These are phyloP conservation scores for Aspergillus diversus DNA, from an alignment of 495 filamentous ascomycete species.

Conservation along the genomic window DNA sequence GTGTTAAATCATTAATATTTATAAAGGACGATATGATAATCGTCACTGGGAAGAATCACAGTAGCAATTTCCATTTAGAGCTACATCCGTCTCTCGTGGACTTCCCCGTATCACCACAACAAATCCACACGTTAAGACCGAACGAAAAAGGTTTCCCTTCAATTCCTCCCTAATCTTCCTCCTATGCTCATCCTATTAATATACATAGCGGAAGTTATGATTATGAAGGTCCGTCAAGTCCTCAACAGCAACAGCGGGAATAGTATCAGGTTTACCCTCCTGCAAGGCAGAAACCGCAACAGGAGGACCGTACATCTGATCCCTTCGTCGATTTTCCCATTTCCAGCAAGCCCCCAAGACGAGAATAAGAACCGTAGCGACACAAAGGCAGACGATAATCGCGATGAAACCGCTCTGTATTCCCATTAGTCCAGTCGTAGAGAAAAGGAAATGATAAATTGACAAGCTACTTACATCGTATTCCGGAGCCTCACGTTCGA, in stretches of 20 bases:
- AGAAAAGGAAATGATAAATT: not conserved
- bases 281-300: not conserved
- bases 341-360: not conserved
- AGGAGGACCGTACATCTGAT: not conserved
- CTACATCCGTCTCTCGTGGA: too few relatives aligned
- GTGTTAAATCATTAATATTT: too few relatives aligned
- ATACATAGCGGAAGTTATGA: constrained; percentile 6
- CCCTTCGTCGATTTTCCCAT: constrained; percentile 1
- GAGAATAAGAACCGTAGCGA: constrained; percentile 3
- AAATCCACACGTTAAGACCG: too few relatives aligned
- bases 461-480: constrained; percentile 14
- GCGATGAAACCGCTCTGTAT: constrained; percentile 4
- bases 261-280: not conserved
- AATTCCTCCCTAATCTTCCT: not conserved
- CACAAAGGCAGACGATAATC: not conserved
- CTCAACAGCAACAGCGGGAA: not conserved
- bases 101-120: too few relatives aligned
- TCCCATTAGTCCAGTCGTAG: not conserved
- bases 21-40: too few relatives aligned
- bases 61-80: too few relatives aligned
- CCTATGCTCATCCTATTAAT: too few relatives aligned
- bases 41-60: too few relatives aligned
- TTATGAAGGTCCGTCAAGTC: constrained; percentile 1
- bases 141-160: too few relatives aligned
- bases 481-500: constrained; percentile 16